Base-by-base conservation (phyloP, 257 asterid genomes). In the Salvia rosmarinus region DNA sequence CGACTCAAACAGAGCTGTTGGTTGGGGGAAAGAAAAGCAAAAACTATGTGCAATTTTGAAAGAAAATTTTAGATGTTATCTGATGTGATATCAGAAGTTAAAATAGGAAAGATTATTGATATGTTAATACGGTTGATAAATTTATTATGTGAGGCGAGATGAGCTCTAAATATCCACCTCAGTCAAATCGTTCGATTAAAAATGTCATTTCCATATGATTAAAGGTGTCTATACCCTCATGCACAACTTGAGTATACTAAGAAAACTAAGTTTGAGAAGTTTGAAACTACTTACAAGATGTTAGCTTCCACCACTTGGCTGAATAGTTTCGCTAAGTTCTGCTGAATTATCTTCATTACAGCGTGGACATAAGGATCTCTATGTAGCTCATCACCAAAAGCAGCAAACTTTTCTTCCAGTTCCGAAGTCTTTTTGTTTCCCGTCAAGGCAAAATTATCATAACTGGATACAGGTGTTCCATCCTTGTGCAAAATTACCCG, bases 321-420 rank as follows among this genome's bases (percentile, higher is more conserved):
- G 87, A 75, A 85, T 80, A 81, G 77, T 64, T 62, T 64, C 84
- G 58, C 84, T 70, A 60, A 84, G 70, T 78, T 82, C 85, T 62
- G 82, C 93, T 37, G 92, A 81, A 74, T 91, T 89, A 93, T 88
- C 93, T 77, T 35, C 81, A 70, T 82, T 82, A 69, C 97, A 91
- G 39, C 49, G 74, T 47, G 96, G 95, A 70, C 96, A 88, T 50
- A 74, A 32, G 46, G 74, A 80, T 59, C 83, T 89, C 87, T 78
- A 76, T 89, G 99, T 82, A 91, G 82, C 79, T 95, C 85, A 78
- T 87, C 92, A 17, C 88, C 85, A 37, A 83, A 80, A 72, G 86
- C 83, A 74, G 95, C 87, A 75, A 73, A 82, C 28, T 44, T 71
- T 34, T 72, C 87, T 81, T 91, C 98, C 81, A 74, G 75, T 70